phyloP scores from a whole-genome alignment of 2,329 filamentous ascomycete species.

The Dactylellina parvicollis region DNA sequence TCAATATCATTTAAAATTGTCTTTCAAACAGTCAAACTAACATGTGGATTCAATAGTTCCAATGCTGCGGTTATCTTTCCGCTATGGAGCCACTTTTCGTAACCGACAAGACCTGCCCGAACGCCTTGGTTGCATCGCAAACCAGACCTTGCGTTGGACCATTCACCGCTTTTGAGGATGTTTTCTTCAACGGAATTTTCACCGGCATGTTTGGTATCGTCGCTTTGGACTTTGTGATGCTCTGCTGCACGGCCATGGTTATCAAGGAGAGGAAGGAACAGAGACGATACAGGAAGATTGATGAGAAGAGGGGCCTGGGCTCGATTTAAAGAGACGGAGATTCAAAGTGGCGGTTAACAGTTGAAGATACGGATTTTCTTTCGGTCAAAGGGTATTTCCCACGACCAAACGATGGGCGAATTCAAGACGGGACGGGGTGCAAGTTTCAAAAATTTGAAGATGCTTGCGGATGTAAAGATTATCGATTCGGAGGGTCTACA shows the following conservation, averaged over 20 bases:
- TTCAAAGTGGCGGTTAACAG: background rate
- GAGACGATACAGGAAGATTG: conserved; percentile 80
- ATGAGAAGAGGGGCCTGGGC: conserved; percentile 75
- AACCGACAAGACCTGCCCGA: conserved; percentile 74
- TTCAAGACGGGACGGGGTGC: no score
- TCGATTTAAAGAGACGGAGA: conserved; percentile 61
- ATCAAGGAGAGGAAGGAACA: conserved; percentile 83
- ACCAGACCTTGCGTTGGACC: conserved; percentile 75
- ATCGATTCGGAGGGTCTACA: background rate
- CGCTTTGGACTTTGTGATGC: conserved; percentile 74
- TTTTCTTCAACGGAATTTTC: conserved; percentile 78
- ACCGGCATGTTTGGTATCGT: conserved; percentile 83
- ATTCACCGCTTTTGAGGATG: conserved; percentile 75
- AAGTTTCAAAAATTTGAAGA: no score
- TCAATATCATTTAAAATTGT: background rate
- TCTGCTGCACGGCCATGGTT: conserved; percentile 77
- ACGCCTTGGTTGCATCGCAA: conserved; percentile 75
- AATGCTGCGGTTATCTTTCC: conserved; percentile 78
- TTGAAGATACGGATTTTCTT: no score
- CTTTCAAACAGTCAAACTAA: conserved; percentile 38
- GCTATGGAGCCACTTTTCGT: conserved; percentile 77
- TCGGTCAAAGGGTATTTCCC: no score
- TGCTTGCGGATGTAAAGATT: background rate
- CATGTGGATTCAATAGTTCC: conserved; percentile 67
- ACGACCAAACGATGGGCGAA: no score